Evolutionary conservation across 164 flowering plant species (phyloP).

Genomic region (Chimonanthus praecox): DNA sequence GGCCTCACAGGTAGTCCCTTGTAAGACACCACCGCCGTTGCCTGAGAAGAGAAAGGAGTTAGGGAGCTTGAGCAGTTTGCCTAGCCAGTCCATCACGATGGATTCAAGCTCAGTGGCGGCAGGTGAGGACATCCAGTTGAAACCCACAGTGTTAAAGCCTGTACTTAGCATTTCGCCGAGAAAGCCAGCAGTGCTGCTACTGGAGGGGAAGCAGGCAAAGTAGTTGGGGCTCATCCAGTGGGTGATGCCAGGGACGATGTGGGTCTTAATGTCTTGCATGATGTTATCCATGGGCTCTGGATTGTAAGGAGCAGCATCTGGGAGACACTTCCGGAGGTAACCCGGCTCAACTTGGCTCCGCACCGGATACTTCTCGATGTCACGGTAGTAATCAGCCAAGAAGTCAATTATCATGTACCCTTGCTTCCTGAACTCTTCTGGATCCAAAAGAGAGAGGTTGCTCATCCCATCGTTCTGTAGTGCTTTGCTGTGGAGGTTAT

Average conservation of each 20-base stretch:
- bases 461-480: conserved; percentile 10
- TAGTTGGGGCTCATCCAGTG: conserved; percentile 72
- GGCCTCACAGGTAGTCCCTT: conserved; percentile 67
- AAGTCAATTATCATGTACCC: conserved; percentile 59
- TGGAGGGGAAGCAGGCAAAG: conserved; percentile 56
- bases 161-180: conserved; percentile 59
- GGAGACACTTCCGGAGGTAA: conserved; percentile 39
- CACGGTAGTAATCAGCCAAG: conserved; percentile 56
- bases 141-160: conserved; percentile 60
- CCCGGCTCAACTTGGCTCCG: conserved; percentile 68
- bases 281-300: conserved; percentile 50
- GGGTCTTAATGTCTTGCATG: conserved; percentile 35
- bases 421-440: conserved; percentile 54
- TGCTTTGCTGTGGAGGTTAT: conserved; percentile 18
- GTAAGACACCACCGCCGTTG: conserved; percentile 66
- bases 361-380: conserved; percentile 54
- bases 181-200: conserved; percentile 46
- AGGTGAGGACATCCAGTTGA: conserved; percentile 69
- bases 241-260: conserved; percentile 58
- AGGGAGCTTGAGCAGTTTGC: conserved; percentile 41
- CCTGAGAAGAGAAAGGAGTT: conserved; percentile 42
- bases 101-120: conserved; percentile 59
- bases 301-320: conserved; percentile 41
- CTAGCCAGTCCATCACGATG: conserved; percentile 56
- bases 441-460: conserved; percentile 41